These are phyloP conservation scores for Naganishia cerealis DNA, from an alignment of 1,284 basidiomycete species.

Conservation along the genomic window DNA sequence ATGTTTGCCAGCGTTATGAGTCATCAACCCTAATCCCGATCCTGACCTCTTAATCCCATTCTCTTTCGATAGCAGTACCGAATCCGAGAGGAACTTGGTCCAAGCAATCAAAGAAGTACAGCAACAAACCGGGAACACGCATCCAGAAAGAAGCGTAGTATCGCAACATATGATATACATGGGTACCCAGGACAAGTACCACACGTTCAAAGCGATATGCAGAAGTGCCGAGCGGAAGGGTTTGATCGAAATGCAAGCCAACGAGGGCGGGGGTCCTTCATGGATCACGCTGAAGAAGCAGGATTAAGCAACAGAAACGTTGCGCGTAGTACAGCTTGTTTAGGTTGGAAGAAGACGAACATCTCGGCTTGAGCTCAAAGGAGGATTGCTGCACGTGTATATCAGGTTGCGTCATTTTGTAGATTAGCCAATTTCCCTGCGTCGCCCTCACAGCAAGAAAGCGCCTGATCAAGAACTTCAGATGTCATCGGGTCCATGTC, in stretches of 20 bases:
- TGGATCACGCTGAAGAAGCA: constrained; percentile 13
- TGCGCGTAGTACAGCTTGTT: background rate
- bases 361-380: too few relatives aligned
- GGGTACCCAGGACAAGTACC: constrained; percentile 17
- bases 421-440: background rate
- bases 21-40: background rate
- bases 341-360: background rate
- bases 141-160: constrained; percentile 11
- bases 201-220: constrained; percentile 17
- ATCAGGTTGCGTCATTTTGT: background rate
- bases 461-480: background rate
- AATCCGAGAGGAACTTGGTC: constrained; percentile 17
- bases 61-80: background rate
- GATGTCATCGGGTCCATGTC: background rate
- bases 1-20: background rate
- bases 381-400: background rate
- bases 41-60: background rate
- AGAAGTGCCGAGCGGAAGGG: constrained; percentile 18
- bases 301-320: background rate
- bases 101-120: constrained; percentile 25
- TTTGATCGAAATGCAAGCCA: constrained; percentile 17
- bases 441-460: background rate
- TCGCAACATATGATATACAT: constrained; percentile 20
- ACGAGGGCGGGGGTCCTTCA: background rate
- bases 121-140: constrained; percentile 7